Base-by-base conservation (phyloP, 129 eudicot genomes). In the Chrysanthemum makinoi region DNA sequence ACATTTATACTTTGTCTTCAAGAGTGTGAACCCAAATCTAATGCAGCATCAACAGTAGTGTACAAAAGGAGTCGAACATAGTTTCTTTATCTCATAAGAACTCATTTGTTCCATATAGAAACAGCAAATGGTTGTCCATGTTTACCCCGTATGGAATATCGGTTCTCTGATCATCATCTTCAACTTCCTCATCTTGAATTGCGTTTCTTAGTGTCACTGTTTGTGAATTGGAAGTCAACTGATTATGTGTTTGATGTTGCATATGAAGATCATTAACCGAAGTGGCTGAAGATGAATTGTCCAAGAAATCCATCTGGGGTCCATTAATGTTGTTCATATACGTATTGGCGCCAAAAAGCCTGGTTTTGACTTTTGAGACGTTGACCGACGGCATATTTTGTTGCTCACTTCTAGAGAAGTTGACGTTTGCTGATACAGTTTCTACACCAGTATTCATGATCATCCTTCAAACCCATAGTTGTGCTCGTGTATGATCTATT, bases 211-310 rank as follows among this genome's bases (percentile, higher is more conserved):
- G 39, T 4, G 39, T 33, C 39, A 33, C 60, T 12, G 95, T 73
- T 62, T 86, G 95, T 56, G 94, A 84, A 72, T 83, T 86, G 70
- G 84, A 90, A 70, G 86, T 80, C 83, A 83, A 50, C 30, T 84
- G 89, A 72, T 86, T 88, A 81, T 69, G 69, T 65, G 76, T 74
- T 6, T 79, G 85, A 65, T 73, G 87, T 51, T 69, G 80, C 12
- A 85, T 69, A n/a, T n/a, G n/a, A n/a, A n/a, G n/a, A 46, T 92
- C 88, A 35, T 83, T 93, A 53, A 82, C 90, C 0, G 98, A 93
- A 43, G 96, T 89, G 17, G 88, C 96, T 13, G 98, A 93, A 52
- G 96, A 92, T 67, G 98, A 87, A 80, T 89, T 80, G 43, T 93
- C 98, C 85, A 93, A 63, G 71, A 83, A 93, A 78, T 93, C 98